Conservation (phyloP, 2,329 filamentous ascomycete species). For the Calonectria honghensis region DNA sequence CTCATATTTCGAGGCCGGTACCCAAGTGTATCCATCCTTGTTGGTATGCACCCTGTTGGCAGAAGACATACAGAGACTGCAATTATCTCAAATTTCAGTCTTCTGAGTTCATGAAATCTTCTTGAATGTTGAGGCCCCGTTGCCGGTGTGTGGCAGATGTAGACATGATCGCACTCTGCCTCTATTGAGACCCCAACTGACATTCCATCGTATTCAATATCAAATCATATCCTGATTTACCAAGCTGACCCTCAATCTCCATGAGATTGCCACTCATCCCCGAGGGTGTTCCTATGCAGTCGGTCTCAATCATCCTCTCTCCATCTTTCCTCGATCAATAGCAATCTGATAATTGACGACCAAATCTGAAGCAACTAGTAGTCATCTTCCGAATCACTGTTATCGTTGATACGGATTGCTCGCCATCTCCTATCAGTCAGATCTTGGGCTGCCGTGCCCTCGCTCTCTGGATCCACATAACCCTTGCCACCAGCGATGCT, state of each 20-base stretch:
- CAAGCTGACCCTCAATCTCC: not conserved
- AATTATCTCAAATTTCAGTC: not conserved
- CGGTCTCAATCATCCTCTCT: not conserved
- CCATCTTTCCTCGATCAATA: not conserved
- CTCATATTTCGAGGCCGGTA: not conserved
- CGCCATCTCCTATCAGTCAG: conserved; percentile 86
- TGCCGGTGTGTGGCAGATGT: not conserved
- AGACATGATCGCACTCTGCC: not conserved
- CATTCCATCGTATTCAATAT: not conserved
- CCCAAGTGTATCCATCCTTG: not conserved
- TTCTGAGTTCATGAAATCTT: not conserved
- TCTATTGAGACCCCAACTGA: not conserved
- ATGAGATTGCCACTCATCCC: not conserved
- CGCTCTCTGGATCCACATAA: conserved; percentile 90
- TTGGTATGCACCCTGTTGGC: not conserved
- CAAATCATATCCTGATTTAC: not conserved
- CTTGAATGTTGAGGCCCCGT: not conserved
- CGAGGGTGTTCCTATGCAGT: not conserved
- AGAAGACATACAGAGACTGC: not conserved
- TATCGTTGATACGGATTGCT: conserved; percentile 84
- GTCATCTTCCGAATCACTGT: conserved; percentile 84
- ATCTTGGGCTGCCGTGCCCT: conserved; percentile 93
- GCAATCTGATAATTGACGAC: conserved; percentile 7
- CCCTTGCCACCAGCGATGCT: conserved; percentile 90
- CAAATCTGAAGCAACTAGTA: conserved; percentile 58